Percentiles rank a stretch among this genome's conserved stretches.
These are phyloP conservation scores for Axilococcus clingmanii DNA, from an alignment of 139 green algal species.

Conservation along the genomic window DNA sequence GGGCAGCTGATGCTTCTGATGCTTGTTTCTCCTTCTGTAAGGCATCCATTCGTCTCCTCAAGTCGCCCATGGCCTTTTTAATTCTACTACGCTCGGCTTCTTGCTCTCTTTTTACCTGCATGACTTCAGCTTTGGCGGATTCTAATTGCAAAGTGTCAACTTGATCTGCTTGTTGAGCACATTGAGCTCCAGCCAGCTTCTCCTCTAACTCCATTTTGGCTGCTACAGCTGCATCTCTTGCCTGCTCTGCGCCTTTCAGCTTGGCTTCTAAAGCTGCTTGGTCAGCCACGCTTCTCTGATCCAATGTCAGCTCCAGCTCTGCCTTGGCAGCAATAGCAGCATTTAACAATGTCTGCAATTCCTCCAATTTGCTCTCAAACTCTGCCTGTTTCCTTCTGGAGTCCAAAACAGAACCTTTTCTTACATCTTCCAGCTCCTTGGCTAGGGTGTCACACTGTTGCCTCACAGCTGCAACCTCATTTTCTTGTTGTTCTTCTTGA, in stretches of 20 bases:
- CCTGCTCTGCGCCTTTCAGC: neutral
- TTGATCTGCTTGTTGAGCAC: neutral
- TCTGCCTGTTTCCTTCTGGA: neutral
- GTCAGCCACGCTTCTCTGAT: neutral
- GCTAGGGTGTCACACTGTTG: neutral
- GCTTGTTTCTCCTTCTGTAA: constrained; percentile 28
- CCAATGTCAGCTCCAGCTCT: neutral
- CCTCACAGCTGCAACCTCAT: neutral
- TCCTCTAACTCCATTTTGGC: neutral
- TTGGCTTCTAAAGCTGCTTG: constrained; percentile 1
- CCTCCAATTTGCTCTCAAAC: neutral
- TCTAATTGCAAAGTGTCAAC: neutral
- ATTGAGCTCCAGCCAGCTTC: neutral
- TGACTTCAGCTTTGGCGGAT: constrained; percentile 4
- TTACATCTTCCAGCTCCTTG: neutral
- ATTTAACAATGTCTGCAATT: neutral
- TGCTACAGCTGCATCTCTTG: neutral
- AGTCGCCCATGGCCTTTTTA: constrained; percentile 31
- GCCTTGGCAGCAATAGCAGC: neutral
- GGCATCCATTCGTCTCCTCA: constrained; percentile 28
- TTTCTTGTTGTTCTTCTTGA: neutral
- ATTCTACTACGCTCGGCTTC: constrained; percentile 28
- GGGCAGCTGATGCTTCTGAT: constrained; percentile 10
- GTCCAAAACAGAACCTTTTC: neutral
- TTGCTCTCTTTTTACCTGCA: constrained; percentile 22